These are phyloP conservation scores for Phaseolus lunatus DNA, from an alignment of 306 rosid species.

Conservation along the genomic window DNA sequence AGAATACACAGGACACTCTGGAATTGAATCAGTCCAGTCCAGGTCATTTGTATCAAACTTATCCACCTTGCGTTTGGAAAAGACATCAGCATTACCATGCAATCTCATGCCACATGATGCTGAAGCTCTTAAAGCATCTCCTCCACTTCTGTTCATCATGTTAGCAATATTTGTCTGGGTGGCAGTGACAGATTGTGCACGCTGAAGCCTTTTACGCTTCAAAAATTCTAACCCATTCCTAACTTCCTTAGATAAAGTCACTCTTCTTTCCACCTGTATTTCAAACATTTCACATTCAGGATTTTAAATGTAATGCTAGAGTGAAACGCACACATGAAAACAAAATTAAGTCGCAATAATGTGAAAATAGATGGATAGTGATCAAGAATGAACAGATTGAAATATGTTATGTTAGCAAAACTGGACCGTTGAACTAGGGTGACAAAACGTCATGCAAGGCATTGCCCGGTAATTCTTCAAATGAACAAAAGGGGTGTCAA, in stretches of 20 bases:
- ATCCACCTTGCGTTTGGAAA: conserved; percentile 79
- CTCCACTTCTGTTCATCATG: conserved; percentile 87
- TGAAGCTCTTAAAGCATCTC: conserved; percentile 86
- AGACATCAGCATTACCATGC: conserved; percentile 62
- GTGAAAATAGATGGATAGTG: conserved; percentile 9
- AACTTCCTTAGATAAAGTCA: conserved; percentile 72
- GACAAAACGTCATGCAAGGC: conserved; percentile 23
- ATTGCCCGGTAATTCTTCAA: conserved; percentile 21
- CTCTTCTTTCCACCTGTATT: conserved; percentile 89
- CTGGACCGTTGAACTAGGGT: not conserved
- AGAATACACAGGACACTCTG: conserved; percentile 87
- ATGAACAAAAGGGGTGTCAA: conserved; percentile 25
- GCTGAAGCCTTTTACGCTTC: conserved; percentile 83
- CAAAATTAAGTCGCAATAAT: conserved; percentile 5
- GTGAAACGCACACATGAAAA: conserved; percentile 5
- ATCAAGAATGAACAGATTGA: conserved; percentile 16
- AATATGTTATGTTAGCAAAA: conserved; percentile 21
- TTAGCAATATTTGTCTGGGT: conserved; percentile 56
- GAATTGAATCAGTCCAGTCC: conserved; percentile 85
- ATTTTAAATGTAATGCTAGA: conserved; percentile 14
- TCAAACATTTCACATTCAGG: conserved; percentile 33
- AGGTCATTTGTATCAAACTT: conserved; percentile 84
- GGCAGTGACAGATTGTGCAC: conserved; percentile 56
- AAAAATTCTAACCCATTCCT: conserved; percentile 74
- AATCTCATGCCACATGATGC: conserved; percentile 72